Percentiles rank a stretch among this genome's conserved stretches.
phyloP scores from a whole-genome alignment of 2,329 filamentous ascomycete genomes.

The Botrytis sinoallii region DNA sequence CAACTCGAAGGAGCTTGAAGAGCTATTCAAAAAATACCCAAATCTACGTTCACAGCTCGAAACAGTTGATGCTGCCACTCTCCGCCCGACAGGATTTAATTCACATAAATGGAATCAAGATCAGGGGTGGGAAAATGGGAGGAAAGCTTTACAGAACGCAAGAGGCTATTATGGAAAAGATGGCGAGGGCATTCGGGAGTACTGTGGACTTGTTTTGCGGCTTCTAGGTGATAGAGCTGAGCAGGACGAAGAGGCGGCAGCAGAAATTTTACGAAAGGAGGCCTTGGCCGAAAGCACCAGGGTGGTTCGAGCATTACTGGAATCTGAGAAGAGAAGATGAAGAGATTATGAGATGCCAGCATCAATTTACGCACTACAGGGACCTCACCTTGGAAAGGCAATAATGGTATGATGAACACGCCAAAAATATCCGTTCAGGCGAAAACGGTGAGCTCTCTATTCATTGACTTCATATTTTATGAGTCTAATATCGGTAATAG shows the following conservation, averaged over 20 bases:
- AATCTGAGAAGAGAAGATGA: slow-evolving; percentile 40
- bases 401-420: background rate
- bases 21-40: slow-evolving; percentile 54
- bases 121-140: slow-evolving; percentile 54
- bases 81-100: slow-evolving; percentile 40
- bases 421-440: background rate
- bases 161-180: slow-evolving; percentile 50
- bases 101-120: slow-evolving; percentile 52
- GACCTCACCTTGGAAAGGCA: background rate
- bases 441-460: background rate
- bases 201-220: slow-evolving; percentile 54
- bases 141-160: slow-evolving; percentile 51
- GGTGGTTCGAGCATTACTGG: slow-evolving; percentile 49
- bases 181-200: slow-evolving; percentile 59
- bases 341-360: background rate
- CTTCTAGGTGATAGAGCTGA: slow-evolving; percentile 43
- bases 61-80: slow-evolving; percentile 49
- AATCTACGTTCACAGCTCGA: slow-evolving; percentile 46
- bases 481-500: background rate
- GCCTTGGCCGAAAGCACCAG: slow-evolving; percentile 43
- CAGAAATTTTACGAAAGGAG: slow-evolving; percentile 45
- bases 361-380: background rate
- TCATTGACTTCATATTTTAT: background rate
- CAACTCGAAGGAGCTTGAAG: slow-evolving; percentile 47
- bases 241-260: slow-evolving; percentile 36